These are phyloP conservation scores for Sonneratia caseolaris DNA, from an alignment of 345 rosid species.

Conservation along the genomic window DNA sequence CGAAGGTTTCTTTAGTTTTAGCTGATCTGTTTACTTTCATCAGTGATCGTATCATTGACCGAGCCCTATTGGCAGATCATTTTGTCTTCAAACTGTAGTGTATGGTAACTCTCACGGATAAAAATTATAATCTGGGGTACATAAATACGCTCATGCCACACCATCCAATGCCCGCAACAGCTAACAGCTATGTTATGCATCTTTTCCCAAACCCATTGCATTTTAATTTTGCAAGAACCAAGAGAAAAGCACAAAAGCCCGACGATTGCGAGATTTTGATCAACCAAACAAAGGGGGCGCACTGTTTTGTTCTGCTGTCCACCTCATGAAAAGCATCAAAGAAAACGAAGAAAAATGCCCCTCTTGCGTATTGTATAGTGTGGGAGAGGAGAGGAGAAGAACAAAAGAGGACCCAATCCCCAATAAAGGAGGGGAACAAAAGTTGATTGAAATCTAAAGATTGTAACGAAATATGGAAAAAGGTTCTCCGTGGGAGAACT, in stretches of 20 bases:
- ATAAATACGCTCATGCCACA: no score
- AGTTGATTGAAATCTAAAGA: background rate
- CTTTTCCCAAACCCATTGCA: no score
- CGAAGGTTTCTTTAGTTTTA: no score
- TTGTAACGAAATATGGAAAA: background rate
- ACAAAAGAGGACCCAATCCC: background rate
- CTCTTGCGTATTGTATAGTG: background rate
- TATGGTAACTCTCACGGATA: no score
- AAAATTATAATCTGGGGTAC: no score
- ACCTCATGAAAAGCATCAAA: background rate
- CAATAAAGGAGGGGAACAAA: background rate
- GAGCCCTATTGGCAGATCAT: no score
- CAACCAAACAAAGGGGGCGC: slow-evolving; percentile 2
- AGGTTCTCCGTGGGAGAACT: background rate
- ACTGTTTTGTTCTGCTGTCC: slow-evolving; percentile 1
- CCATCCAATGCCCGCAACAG: no score
- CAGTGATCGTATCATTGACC: no score
- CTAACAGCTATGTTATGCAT: no score
- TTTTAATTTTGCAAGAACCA: no score
- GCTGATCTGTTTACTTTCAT: no score
- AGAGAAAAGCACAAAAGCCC: background rate
- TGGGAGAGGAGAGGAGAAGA: background rate
- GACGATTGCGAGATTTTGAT: background rate
- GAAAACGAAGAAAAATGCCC: background rate
- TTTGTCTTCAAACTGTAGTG: no score